phyloP scores from a whole-genome alignment of 2,329 filamentous ascomycete species.

The Ophiocordyceps camponoti-rufipedis region DNA sequence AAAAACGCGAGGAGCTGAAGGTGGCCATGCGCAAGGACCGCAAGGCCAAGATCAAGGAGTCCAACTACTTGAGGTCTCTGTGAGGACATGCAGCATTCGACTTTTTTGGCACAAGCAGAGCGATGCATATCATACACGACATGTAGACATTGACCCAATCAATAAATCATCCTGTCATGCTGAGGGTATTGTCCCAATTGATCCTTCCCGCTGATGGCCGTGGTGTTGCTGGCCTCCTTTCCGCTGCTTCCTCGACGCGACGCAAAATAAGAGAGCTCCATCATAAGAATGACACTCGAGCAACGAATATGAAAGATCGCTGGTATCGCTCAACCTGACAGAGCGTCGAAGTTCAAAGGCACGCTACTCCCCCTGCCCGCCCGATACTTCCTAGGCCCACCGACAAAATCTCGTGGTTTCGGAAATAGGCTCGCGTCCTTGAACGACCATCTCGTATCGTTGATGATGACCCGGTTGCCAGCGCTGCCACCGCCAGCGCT shows the following conservation, averaged over 20 bases:
- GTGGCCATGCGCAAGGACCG: constrained; percentile 58
- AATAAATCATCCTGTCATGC: background rate
- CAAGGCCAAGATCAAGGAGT: constrained; percentile 63
- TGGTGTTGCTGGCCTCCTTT: background rate
- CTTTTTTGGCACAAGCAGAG: background rate
- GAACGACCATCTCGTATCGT: constrained; percentile 75
- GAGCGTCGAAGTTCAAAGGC: constrained; percentile 58
- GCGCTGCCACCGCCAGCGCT: constrained; percentile 15
- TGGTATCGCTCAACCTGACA: constrained; percentile 1
- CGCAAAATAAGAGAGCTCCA: background rate
- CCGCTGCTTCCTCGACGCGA: background rate
- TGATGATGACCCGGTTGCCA: constrained; percentile 35
- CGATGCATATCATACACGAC: background rate
- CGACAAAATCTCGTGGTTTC: constrained; percentile 64
- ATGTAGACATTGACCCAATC: background rate
- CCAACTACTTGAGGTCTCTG: constrained; percentile 73
- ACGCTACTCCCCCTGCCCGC: constrained; percentile 89
- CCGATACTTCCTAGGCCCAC: constrained; percentile 61
- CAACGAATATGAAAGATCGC: background rate
- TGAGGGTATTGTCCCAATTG: background rate
- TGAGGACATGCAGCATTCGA: constrained; percentile 13
- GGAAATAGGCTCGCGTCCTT: constrained; percentile 67
- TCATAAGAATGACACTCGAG: background rate
- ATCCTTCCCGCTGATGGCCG: background rate
- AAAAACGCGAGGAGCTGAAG: constrained; percentile 43